Evolutionary conservation across 164 flowering plant species (phyloP).

Genomic region (Magnolia officinalis): DNA sequence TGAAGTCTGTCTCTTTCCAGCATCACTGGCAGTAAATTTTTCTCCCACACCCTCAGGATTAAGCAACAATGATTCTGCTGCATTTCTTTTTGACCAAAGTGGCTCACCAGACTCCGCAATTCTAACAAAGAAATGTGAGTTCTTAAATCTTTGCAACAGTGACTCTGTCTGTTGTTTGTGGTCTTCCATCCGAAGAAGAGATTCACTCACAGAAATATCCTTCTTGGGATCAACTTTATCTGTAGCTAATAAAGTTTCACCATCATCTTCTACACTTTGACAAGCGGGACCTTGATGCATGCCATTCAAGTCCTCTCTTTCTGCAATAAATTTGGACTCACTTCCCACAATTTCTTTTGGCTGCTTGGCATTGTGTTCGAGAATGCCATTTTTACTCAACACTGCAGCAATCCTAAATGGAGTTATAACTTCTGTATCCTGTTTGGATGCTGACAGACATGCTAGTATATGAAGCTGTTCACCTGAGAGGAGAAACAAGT

Average conservation of each 20-base stretch:
- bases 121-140: conserved; percentile 88
- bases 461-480: conserved; percentile 86
- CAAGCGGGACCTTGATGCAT: conserved; percentile 21
- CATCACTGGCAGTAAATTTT: conserved; percentile 19
- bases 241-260: conserved; percentile 22
- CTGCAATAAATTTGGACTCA: conserved; percentile 15
- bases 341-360: conserved; percentile 35
- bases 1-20: conserved; percentile 19
- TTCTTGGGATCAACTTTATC: conserved; percentile 31
- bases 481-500: conserved; percentile 42
- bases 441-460: conserved; percentile 77
- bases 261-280: conserved; percentile 34
- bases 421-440: conserved; percentile 75
- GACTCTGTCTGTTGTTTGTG: conserved; percentile 65
- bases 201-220: conserved; percentile 70
- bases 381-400: conserved; percentile 66
- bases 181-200: conserved; percentile 78
- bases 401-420: conserved; percentile 93
- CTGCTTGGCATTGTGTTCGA: conserved; percentile 31
- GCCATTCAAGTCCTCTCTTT: conserved; percentile 17
- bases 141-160: conserved; percentile 58
- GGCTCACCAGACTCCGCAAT: conserved; percentile 71
- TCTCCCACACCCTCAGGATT: conserved; percentile 27
- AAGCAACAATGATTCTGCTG: conserved; percentile 21
- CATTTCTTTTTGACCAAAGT: conserved; percentile 68